Evolutionary conservation across 495 filamentous ascomycete species (phyloP), one percentile per base, ranked within the genome.

Genomic region (Corynascus novoguineensis): DNA sequence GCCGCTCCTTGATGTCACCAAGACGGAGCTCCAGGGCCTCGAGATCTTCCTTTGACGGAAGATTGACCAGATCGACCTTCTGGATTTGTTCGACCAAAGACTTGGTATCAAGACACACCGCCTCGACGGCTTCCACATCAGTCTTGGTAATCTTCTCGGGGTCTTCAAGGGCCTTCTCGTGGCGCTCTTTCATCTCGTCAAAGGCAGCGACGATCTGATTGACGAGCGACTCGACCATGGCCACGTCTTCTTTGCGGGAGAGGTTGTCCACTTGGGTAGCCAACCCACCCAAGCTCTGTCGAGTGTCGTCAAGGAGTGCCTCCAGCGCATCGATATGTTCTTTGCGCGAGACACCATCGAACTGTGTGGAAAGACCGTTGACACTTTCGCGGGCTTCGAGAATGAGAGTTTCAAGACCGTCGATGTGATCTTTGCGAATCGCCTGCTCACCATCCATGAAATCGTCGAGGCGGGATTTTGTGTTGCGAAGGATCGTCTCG

Each of bases 401-500:
- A 29, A 92, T 75, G 24, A 88, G 73, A 4, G 77, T 72, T 63
- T 95, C 90, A 1, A 97, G 66, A 0, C 77, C 71, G 56, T 89
- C 85, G 25, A 96, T 73, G 37, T 96, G 87, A 24, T 92, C 86
- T 48, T 89, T 87, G 52, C 64, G 86, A 5, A 87, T 83, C 1
- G 69, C 71, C 53, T 81, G 72, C 32, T 81, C 78, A 17, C 87
- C 82, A 41, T 91, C 81, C 17, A 77, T 75, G 41, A 93, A 72
- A 31, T 90, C 89, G 32, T 96, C 91, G 38, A 96, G 75, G 47
- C 86, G 84, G 10, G 85, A 80, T 62, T 95, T 95, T 19, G 88
- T 89, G 65, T 90, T 92, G 46, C 85, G 81, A 22, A 97, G 80
- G 44, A 97, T 79, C 0, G 85, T 90, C 68, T 96, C 90, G 53